Percentiles rank a stretch among this genome's conserved stretches.
Conservation (phyloP, 257 asterid species). For the Solanum chiquidenum region DNA sequence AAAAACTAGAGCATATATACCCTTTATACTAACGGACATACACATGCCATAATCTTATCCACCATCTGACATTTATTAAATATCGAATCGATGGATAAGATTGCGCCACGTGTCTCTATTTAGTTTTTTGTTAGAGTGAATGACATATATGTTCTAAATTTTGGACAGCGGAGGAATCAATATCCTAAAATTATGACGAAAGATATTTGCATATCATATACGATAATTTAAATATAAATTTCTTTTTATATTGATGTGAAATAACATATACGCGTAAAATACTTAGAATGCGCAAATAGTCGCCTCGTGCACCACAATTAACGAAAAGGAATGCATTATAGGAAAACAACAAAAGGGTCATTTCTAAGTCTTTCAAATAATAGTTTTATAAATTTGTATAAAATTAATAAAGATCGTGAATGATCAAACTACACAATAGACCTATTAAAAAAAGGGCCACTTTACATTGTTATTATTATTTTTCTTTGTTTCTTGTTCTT, state of each 20-base stretch:
- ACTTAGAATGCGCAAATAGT: not conserved
- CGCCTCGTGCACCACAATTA: not conserved
- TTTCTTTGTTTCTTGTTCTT: not conserved
- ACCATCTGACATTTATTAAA: too few relatives aligned
- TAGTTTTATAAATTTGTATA: not conserved
- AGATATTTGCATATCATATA: too few relatives aligned
- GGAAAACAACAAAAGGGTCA: not conserved
- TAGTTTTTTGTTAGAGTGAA: too few relatives aligned
- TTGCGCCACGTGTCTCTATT: too few relatives aligned
- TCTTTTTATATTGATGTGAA: not conserved
- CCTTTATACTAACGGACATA: too few relatives aligned
- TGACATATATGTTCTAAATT: too few relatives aligned
- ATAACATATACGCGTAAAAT: not conserved
- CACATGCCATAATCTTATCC: too few relatives aligned
- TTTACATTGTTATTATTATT: not conserved
- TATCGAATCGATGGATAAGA: too few relatives aligned
- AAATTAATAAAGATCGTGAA: not conserved
- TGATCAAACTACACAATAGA: not conserved
- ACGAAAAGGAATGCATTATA: not conserved
- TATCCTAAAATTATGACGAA: too few relatives aligned
- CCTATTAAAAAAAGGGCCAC: not conserved
- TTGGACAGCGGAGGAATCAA: too few relatives aligned
- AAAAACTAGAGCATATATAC: too few relatives aligned
- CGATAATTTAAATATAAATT: too few relatives aligned
- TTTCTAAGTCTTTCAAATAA: not conserved